A percentile compares a stretch with the other conserved stretches of the same genome.
These are phyloP conservation scores for Dryas octopetala DNA, from an alignment of 306 rosid genomes.

Conservation along the genomic window DNA sequence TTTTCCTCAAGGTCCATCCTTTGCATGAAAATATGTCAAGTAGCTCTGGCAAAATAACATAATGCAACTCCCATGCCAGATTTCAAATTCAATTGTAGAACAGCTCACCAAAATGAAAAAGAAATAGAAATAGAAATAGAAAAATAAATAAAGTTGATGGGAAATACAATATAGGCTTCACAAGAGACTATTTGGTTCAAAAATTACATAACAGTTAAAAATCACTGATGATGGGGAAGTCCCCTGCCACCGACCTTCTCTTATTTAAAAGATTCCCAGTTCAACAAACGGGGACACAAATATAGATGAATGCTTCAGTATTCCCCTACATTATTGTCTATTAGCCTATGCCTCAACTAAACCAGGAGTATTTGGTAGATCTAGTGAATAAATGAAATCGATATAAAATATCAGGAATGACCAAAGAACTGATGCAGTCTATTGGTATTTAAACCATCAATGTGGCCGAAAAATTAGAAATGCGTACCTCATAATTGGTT, in stretches of 20 bases:
- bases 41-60: neutral
- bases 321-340: neutral
- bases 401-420: neutral
- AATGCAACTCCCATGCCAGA: neutral
- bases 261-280: neutral
- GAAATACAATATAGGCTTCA: neutral
- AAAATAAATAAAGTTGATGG: neutral
- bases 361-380: neutral
- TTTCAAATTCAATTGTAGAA: neutral
- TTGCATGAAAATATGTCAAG: neutral
- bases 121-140: no score
- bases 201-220: neutral
- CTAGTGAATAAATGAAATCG: neutral
- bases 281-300: neutral
- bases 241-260: neutral
- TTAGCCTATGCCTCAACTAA: neutral
- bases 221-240: neutral
- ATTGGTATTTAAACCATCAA: neutral
- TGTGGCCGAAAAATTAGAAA: neutral
- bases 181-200: neutral
- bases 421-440: neutral
- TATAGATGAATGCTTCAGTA: neutral
- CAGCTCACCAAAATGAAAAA: neutral
- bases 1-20: slow-evolving; percentile 4
- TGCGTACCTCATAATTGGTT: slow-evolving; percentile 58